Evolutionary conservation across 305 asterid genomes (phyloP), one percentile per base, ranked within the genome.

Genomic region (Fraxinus xanthoxyloides): DNA sequence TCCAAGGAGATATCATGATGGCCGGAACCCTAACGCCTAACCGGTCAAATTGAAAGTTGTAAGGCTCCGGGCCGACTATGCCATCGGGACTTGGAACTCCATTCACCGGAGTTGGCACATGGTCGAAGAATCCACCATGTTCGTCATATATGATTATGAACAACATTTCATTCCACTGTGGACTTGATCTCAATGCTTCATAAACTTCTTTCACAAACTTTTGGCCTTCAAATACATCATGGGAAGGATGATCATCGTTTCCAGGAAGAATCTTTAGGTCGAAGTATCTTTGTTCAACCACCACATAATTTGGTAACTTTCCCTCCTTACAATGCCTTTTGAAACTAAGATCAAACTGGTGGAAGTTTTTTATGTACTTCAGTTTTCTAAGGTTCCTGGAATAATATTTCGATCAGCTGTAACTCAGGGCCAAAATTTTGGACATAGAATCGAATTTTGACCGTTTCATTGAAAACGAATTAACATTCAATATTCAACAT

Each of bases 241-340:
- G 98, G 0, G 98, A 88, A 9, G 98, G 97, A 82, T 94, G 98
- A 80, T 94, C 98, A 48, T 94, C 98, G 82, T 93, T 94, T 3
- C 97, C 98, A 3, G 93, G 94, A 69, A 91, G 63, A 7, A 86
- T 56, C 80, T 88, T 89, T 0, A 90, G 72, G 84, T 89, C 98
- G 46, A 89, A 92, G 21, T 89, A 94, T 77, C 97, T 85, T 72
- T 90, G 98, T 26, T 94, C 98, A 5, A 94, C 77, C 0, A 93
- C 97, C 0, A 91, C 95, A n/a, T 94, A 94, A 85, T 94, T 94
- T 13, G 98, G 97, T 9, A 94, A 88, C 87, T 93, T 93, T 75
- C 97, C 98, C 85, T 90, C 92, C 82, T 90, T 79, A 91, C 95
- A 91, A 28, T 93, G 93, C 59, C 87, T 83, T 80, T 93, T 91